Evolutionary conservation across 2,329 filamentous ascomycete genomes (phyloP).

Genomic region (Penicillium glabrum): DNA sequence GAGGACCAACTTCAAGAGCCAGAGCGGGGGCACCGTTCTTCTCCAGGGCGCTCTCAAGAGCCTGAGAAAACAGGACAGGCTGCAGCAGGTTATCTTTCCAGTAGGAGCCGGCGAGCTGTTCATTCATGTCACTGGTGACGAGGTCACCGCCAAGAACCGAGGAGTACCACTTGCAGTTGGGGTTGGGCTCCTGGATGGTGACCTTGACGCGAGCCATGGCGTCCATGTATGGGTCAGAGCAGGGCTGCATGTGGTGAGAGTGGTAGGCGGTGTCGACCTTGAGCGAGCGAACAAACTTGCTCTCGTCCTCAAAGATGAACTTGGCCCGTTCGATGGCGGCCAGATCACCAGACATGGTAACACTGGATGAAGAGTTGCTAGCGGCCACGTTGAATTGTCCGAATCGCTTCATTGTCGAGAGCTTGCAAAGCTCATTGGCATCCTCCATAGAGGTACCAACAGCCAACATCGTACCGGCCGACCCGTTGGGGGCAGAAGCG

Average conservation of each 20-base stretch:
- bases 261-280: slow-evolving; percentile 29
- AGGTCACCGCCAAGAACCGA: slow-evolving; percentile 7
- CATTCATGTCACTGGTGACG: not conserved
- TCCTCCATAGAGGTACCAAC: slow-evolving; percentile 9
- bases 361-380: slow-evolving; percentile 17
- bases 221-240: slow-evolving; percentile 23
- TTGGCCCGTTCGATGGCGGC: slow-evolving; percentile 21
- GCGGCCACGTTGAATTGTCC: slow-evolving; percentile 14
- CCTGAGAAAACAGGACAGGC: slow-evolving; percentile 34
- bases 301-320: slow-evolving; percentile 19
- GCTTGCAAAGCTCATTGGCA: slow-evolving; percentile 1
- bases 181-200: not conserved
- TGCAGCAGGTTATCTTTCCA: slow-evolving; percentile 37
- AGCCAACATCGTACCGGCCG: slow-evolving; percentile 15
- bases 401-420: not conserved
- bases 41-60: slow-evolving; percentile 13
- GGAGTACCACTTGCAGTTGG: slow-evolving; percentile 6
- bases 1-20: slow-evolving; percentile 32
- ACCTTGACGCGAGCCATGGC: not conserved
- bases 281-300: slow-evolving; percentile 24
- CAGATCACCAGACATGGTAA: slow-evolving; percentile 24
- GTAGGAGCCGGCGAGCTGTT: slow-evolving; percentile 20
- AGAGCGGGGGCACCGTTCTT: slow-evolving; percentile 8
- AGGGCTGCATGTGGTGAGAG: slow-evolving; percentile 22
- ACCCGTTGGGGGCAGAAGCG: not conserved